Evolutionary conservation across 129 eudicot genomes (phyloP), one percentile per base, ranked within the genome.

Genomic region (Flaveria brownii): DNA sequence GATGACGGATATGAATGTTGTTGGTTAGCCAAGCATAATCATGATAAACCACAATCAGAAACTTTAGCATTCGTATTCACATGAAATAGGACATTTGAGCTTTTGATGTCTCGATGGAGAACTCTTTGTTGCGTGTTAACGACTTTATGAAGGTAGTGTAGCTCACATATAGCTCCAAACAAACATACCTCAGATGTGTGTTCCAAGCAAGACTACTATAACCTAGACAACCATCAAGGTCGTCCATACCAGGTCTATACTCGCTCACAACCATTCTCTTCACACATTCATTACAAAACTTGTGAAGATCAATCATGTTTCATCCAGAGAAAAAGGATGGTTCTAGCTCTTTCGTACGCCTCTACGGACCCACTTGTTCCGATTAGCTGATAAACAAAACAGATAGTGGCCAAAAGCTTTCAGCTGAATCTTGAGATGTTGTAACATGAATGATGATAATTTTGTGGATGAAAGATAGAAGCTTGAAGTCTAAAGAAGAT

Each of bases 91-190:
- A 7, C 1, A 7, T 28, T 30, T 30, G 68, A 63, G 68, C 68
- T 63, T 30, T 63, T 30, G 28, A 63, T 28, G 20, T 63, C 68
- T 63, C 68, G 68, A 63, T 63, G 68, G 45, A 63, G 45, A 63
- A 30, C 22, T 63, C 68, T 63, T 63, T 63, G 22, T 28, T 28
- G 39, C 7, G 46, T 28, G 12, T 28, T 6, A 7, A 28, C 11
- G 5, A 28, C 12, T 28, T 63, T 63, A 63, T 30, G 68, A 63
- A 63, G 20, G 45, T 63, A 30, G 68, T 61, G 28, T 61, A 61
- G 67, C 67, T 25, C 65, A 59, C 65, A 1, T 23, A 9, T 17
- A 1, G 20, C 61, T 6, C 61, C 11, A 17, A 17, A 17, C 11
- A 17, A 0, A 9, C 61, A 55, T 55, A 55, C 61, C 23, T 7